Conservation (phyloP, 1,284 basidiomycete species). For the Cryptococcus maquisensis region DNA sequence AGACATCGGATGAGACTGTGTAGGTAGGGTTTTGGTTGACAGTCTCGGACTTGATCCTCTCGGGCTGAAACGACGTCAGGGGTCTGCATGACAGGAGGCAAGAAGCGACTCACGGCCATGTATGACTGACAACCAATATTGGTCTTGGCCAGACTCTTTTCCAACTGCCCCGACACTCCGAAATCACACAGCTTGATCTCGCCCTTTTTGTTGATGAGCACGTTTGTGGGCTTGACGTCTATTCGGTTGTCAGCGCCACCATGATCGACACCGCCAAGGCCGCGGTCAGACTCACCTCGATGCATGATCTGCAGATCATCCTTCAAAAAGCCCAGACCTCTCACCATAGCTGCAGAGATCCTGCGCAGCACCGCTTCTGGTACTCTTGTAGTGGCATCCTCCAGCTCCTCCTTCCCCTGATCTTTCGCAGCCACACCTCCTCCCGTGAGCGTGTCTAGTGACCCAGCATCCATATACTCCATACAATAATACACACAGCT, state of each 20-base stretch:
- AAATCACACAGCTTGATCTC: conserved; percentile 96
- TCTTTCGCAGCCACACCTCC: conserved; percentile 41
- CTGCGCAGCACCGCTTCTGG: conserved; percentile 82
- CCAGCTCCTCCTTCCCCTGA: conserved; percentile 17
- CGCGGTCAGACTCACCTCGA: conserved; percentile 59
- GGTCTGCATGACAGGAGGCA: conserved; percentile 1
- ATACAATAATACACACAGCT: conserved; percentile 99
- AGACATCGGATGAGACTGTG: conserved; percentile 94
- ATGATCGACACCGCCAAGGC: not conserved
- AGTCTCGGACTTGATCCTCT: conserved; percentile 91
- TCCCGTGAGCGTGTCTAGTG: conserved; percentile 76
- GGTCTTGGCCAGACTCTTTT: conserved; percentile 93
- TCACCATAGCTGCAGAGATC: conserved; percentile 77
- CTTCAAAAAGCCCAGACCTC: conserved; percentile 92
- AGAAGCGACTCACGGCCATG: conserved; percentile 74
- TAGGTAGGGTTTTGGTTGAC: conserved; percentile 82
- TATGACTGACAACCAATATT: conserved; percentile 99
- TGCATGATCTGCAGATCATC: conserved; percentile 97
- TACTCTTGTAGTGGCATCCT: conserved; percentile 53
- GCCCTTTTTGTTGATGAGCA: conserved; percentile 83
- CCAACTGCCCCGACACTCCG: conserved; percentile 94
- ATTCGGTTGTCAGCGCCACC: not conserved
- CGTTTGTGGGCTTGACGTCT: conserved; percentile 92
- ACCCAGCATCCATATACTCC: conserved; percentile 98
- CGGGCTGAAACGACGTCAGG: conserved; percentile 58